Percentiles rank a stretch among this genome's conserved stretches.
phyloP scores from a whole-genome alignment of 768 basidiomycete genomes.

The Rickenella mellea region DNA sequence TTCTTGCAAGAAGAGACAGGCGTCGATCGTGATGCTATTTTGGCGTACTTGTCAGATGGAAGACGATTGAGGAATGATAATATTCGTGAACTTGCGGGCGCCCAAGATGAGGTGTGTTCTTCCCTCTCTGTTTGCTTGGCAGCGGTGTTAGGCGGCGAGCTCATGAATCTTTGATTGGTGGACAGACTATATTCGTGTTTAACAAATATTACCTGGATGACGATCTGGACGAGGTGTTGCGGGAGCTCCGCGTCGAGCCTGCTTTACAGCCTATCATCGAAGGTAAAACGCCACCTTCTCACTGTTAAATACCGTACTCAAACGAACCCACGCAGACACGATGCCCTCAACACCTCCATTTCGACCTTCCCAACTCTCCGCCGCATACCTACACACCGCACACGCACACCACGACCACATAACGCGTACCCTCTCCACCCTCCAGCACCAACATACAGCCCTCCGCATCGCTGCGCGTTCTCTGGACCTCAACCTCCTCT shows the following conservation, averaged over 20 bases:
- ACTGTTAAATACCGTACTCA: not conserved
- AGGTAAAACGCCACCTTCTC: slow-evolving; percentile 30
- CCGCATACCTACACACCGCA: slow-evolving; percentile 56
- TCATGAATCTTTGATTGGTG: too few species aligned
- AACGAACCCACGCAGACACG: slow-evolving; percentile 29
- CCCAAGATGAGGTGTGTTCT: slow-evolving; percentile 59
- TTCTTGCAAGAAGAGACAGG: slow-evolving; percentile 68
- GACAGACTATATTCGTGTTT: slow-evolving; percentile 69
- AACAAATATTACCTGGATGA: slow-evolving; percentile 74
- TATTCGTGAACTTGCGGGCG: slow-evolving; percentile 64
- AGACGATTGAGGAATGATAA: slow-evolving; percentile 62
- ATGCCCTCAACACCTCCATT: slow-evolving; percentile 66
- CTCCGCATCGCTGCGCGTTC: slow-evolving; percentile 63
- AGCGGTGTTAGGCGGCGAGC: not conserved
- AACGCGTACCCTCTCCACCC: slow-evolving; percentile 36
- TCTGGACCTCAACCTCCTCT: slow-evolving; percentile 65
- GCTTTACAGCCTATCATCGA: slow-evolving; percentile 63
- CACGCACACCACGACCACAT: slow-evolving; percentile 58
- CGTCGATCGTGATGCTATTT: slow-evolving; percentile 54
- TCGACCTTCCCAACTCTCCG: slow-evolving; percentile 53
- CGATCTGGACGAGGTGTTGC: slow-evolving; percentile 55
- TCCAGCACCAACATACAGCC: slow-evolving; percentile 61
- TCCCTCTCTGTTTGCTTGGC: not conserved
- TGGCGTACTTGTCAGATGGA: slow-evolving; percentile 78
- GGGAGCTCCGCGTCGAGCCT: slow-evolving; percentile 50